phyloP scores from a whole-genome alignment of 2,329 filamentous ascomycete species.

The Hypoxylon sp. region DNA sequence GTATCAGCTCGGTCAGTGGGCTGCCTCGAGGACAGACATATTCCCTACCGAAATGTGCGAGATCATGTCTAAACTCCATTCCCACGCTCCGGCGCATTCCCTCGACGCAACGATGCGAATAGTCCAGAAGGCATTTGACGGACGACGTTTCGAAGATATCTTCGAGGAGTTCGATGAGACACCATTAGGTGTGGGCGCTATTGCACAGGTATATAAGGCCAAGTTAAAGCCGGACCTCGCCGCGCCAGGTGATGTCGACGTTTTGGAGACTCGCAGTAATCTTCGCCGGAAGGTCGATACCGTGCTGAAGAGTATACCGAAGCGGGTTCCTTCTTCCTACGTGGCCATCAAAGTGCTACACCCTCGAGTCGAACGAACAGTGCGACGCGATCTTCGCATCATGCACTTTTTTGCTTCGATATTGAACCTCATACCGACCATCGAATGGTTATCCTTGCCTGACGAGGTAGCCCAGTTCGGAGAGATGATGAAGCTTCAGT shows the following conservation, averaged over 20 bases:
- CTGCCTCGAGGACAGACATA: constrained; percentile 93
- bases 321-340: constrained; percentile 87
- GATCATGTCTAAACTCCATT: constrained; percentile 94
- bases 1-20: constrained; percentile 91
- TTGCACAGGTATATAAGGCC: constrained; percentile 97
- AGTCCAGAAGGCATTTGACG: constrained; percentile 84
- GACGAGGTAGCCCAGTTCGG: constrained; percentile 95
- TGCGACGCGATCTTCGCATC: constrained; percentile 90
- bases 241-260: constrained; percentile 69
- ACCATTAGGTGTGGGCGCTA: constrained; percentile 92
- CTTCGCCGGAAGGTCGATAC: constrained; percentile 84
- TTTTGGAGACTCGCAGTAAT: constrained; percentile 63
- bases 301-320: constrained; percentile 86
- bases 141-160: constrained; percentile 84
- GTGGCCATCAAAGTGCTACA: constrained; percentile 97
- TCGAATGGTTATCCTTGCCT: constrained; percentile 96
- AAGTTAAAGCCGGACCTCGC: constrained; percentile 86
- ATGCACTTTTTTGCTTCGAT: constrained; percentile 91
- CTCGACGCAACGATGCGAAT: constrained; percentile 82
- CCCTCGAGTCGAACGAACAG: constrained; percentile 87
- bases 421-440: constrained; percentile 89
- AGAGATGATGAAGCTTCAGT: constrained; percentile 98
- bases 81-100: constrained; percentile 92
- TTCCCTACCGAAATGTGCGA: constrained; percentile 93
- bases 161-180: constrained; percentile 95